Base-by-base conservation (phyloP, 768 basidiomycete genomes). In the Terana coerulea region DNA sequence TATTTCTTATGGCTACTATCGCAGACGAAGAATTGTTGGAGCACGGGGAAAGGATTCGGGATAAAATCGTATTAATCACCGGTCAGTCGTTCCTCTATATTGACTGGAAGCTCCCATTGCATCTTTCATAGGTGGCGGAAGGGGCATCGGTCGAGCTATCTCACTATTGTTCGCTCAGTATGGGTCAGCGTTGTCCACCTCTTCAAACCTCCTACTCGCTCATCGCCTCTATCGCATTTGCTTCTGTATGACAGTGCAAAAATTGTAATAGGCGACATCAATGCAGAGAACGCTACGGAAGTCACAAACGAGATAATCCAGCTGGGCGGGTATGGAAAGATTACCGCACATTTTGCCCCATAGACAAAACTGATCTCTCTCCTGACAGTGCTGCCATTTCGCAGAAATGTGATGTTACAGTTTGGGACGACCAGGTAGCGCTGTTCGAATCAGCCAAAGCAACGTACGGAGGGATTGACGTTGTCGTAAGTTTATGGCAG, bases 381-480 rank as follows among this genome's bases (percentile, higher is more conserved):
- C 15, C 31, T 24, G 3, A 17, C 15, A 63, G 62, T 14, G 51
- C 48, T 5, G 62, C 59, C 2, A 26, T 26, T 12, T 49, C 33
- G 8, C 35, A 28, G 28, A 31, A 47, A 35, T 63, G 62, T 48
- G 54, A 64, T 29, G 62, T 64, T 1, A 49, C 56, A 11, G 53
- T 28, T 12, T 64, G 62, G 62, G 62, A 61, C 8, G 57, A 61
- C 17, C 62, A 61, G 34, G 60, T 69, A 10, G 48, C 59, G 11
- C 60, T 70, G 11, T 70, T 70, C 51, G 59, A 68, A 28, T 46
- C 61, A 15, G 66, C 64, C 3, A 53, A 64, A 4, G 24, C 37
- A 24, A 56, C 51, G 22, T 66, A 51, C 49, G 64, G 64, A 36
- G 33, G 60, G 3, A 59, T 69, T 21, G 67, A 69, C 49, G 57